A percentile compares a stretch with the other conserved stretches of the same genome.
phyloP scores from a whole-genome alignment of 179 eudicot genomes.

The Silene vulgaris region DNA sequence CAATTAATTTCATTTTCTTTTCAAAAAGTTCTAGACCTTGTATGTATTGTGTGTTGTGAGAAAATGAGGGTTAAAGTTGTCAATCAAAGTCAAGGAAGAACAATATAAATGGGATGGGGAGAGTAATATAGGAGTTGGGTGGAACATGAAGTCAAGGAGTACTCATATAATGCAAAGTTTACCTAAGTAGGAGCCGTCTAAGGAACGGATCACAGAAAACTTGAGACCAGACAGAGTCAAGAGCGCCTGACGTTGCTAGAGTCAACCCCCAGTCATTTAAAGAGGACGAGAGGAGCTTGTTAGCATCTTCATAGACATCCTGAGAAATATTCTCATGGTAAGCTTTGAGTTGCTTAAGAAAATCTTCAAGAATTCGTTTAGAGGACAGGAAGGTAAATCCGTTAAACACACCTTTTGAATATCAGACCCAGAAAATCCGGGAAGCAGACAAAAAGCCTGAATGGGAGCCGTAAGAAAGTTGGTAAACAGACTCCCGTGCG shows the following conservation, averaged over 20 bases:
- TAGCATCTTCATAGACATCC: slow-evolving; percentile 52
- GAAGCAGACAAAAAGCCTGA: slow-evolving; percentile 69
- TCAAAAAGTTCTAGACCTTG: neutral
- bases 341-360: slow-evolving; percentile 15
- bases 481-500: slow-evolving; percentile 75
- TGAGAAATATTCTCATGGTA: slow-evolving; percentile 25
- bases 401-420: slow-evolving; percentile 45
- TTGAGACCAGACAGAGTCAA: slow-evolving; percentile 84
- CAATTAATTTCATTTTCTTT: neutral
- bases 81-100: too few relatives aligned
- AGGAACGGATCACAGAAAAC: slow-evolving; percentile 75
- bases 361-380: neutral
- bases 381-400: neutral
- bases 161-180: slow-evolving; percentile 15
- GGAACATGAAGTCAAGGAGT: neutral
- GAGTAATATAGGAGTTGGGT: neutral
- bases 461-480: slow-evolving; percentile 74
- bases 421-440: slow-evolving; percentile 64
- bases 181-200: slow-evolving; percentile 76
- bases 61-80: neutral
- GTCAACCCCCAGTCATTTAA: slow-evolving; percentile 56
- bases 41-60: neutral
- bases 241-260: slow-evolving; percentile 51
- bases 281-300: slow-evolving; percentile 55
- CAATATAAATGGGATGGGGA: too few relatives aligned